A percentile compares a stretch with the other conserved stretches of the same genome.
Conservation (phyloP, 2,329 filamentous ascomycete species). For the Cadophora malorum region DNA sequence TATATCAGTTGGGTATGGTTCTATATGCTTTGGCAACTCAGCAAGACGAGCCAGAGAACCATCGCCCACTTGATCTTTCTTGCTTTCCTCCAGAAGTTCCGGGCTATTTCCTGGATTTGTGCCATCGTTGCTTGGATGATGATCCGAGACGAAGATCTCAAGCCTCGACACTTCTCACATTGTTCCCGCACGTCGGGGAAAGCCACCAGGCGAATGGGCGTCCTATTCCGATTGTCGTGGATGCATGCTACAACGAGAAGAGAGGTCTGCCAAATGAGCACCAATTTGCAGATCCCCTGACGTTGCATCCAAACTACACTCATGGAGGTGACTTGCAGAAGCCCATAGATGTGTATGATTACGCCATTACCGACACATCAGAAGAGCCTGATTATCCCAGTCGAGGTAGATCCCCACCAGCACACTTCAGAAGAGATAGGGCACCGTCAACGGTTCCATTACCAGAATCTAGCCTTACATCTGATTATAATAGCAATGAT, state of each 20-base stretch:
- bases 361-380: conserved; percentile 39
- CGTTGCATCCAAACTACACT: conserved; percentile 20
- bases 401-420: conserved; percentile 44
- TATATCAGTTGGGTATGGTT: conserved; percentile 95
- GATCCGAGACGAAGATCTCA: conserved; percentile 75
- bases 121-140: conserved; percentile 72
- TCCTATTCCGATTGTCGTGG: conserved; percentile 41
- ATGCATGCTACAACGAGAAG: conserved; percentile 37
- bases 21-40: conserved; percentile 89
- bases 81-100: conserved; percentile 69
- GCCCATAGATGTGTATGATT: conserved; percentile 37
- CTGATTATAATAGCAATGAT: conserved; percentile 28
- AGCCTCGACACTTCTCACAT: conserved; percentile 72
- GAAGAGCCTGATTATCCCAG: conserved; percentile 38
- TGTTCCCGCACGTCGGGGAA: conserved; percentile 64
- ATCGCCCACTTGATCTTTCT: conserved; percentile 70
- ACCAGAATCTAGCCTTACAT: conserved; percentile 29
- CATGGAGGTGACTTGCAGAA: conserved; percentile 27
- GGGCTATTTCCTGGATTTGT: conserved; percentile 82
- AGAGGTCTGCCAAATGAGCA: conserved; percentile 26
- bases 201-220: conserved; percentile 25
- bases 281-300: conserved; percentile 26
- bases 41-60: conserved; percentile 87
- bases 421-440: conserved; percentile 26
- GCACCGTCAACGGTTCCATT: conserved; percentile 26